A percentile compares a stretch with the other conserved stretches of the same genome.
phyloP scores from a whole-genome alignment of 192 early-diverging fungal genomes.

The Backusella sp. region DNA sequence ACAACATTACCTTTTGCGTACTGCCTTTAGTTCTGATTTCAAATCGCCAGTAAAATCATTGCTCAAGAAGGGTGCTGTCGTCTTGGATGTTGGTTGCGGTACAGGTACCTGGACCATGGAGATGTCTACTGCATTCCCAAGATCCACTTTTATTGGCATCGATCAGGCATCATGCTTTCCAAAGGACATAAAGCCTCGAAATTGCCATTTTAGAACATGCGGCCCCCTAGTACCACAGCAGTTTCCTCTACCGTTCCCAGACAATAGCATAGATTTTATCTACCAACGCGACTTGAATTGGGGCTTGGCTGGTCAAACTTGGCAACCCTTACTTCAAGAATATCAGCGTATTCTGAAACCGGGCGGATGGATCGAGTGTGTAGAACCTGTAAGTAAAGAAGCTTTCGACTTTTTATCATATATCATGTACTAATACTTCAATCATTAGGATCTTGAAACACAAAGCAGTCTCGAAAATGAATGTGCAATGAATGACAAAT shows the following conservation, averaged over 20 bases:
- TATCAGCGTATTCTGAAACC: conserved; percentile 50
- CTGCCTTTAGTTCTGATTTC: conserved; percentile 34
- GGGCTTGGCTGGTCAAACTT: conserved; percentile 23
- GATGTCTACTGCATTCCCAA: conserved; percentile 32
- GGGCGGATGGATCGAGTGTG: conserved; percentile 50
- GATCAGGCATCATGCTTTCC: conserved; percentile 25
- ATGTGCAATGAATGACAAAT: conserved; percentile 28
- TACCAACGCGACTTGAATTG: conserved; percentile 35
- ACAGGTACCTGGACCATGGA: conserved; percentile 40
- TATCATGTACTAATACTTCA: not conserved
- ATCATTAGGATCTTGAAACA: conserved; percentile 27
- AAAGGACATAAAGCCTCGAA: conserved; percentile 30
- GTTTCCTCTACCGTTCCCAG: conserved; percentile 30
- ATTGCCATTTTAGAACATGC: conserved; percentile 33
- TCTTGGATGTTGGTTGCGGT: conserved; percentile 29
- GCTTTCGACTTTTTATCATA: not conserved
- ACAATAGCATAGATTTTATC: conserved; percentile 37
- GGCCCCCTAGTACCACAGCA: conserved; percentile 16
- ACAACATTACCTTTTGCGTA: conserved; percentile 41
- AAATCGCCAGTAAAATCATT: conserved; percentile 11
- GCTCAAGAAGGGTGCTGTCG: conserved; percentile 28
- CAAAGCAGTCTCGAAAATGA: conserved; percentile 25
- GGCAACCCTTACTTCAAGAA: conserved; percentile 35
- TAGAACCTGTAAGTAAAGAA: conserved; percentile 34
- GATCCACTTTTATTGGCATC: conserved; percentile 36